A percentile compares a stretch with the other conserved stretches of the same genome.
Evolutionary conservation across 2,329 filamentous ascomycete genomes (phyloP).

Genomic region (Talaromyces sp.): DNA sequence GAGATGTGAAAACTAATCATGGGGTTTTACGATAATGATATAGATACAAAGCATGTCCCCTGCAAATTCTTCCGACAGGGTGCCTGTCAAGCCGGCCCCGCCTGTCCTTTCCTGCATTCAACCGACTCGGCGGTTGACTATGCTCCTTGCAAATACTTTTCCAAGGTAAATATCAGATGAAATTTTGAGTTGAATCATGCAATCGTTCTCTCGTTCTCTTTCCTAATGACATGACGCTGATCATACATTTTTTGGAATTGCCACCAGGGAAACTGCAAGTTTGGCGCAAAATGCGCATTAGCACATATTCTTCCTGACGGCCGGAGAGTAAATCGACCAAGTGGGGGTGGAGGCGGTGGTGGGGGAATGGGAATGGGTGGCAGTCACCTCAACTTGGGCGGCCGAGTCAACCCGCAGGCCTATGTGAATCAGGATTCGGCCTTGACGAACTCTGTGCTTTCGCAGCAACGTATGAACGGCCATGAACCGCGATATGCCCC

Average conservation of each 20-base stretch:
- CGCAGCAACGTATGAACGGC: constrained; percentile 60
- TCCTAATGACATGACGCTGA: constrained; percentile 15
- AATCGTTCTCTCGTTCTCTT: neutral
- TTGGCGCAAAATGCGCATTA: constrained; percentile 95
- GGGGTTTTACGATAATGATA: neutral
- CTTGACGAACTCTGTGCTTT: constrained; percentile 72
- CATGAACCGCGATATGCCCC: constrained; percentile 50
- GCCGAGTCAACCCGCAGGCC: constrained; percentile 66
- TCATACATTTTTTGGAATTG: constrained; percentile 17
- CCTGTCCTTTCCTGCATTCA: constrained; percentile 95
- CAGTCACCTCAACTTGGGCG: constrained; percentile 64
- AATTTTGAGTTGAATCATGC: neutral
- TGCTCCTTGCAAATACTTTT: constrained; percentile 95
- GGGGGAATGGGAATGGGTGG: constrained; percentile 51
- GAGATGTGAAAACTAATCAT: constrained; percentile 9
- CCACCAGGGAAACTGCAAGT: constrained; percentile 92
- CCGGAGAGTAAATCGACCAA: constrained; percentile 79
- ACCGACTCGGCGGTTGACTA: constrained; percentile 81
- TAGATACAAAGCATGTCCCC: constrained; percentile 94
- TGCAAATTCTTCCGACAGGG: constrained; percentile 99
- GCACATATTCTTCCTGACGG: constrained; percentile 95
- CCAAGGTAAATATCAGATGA: constrained; percentile 68
- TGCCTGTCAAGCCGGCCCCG: constrained; percentile 91
- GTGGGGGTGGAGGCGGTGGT: constrained; percentile 27
- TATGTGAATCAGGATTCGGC: constrained; percentile 70